Evolutionary conservation across 768 basidiomycete genomes (phyloP).

Genomic region (Suillus paluster): DNA sequence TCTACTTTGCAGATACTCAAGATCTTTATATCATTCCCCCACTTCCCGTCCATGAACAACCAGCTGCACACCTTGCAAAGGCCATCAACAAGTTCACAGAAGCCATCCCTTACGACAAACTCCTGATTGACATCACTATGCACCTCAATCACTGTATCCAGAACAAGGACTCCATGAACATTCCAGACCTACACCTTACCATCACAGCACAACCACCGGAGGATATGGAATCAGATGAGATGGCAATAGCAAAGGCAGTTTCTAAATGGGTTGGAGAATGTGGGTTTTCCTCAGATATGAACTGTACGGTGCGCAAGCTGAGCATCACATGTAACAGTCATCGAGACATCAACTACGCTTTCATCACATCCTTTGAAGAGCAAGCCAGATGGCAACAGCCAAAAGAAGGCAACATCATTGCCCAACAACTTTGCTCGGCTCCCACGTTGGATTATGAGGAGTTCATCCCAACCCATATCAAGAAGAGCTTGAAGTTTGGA

Average conservation of each 20-base stretch:
- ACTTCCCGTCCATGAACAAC: too few species aligned
- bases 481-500: background rate
- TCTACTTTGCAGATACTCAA: too few species aligned
- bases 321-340: conserved; percentile 1
- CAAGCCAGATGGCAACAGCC: background rate
- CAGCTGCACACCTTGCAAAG: background rate
- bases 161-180: background rate
- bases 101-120: background rate
- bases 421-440: background rate
- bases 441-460: background rate
- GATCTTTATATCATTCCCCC: too few species aligned
- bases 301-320: background rate
- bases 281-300: background rate
- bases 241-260: background rate
- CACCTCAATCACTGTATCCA: background rate
- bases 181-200: background rate
- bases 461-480: background rate
- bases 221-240: background rate
- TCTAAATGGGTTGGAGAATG: background rate
- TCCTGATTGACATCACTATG: background rate
- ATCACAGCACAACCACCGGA: background rate
- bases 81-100: background rate
- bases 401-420: background rate
- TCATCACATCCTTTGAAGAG: conserved; percentile 34
- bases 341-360: conserved; percentile 11